Evolutionary conservation across 164 flowering plant species (phyloP).

Genomic region (Brasenia schreberi): DNA sequence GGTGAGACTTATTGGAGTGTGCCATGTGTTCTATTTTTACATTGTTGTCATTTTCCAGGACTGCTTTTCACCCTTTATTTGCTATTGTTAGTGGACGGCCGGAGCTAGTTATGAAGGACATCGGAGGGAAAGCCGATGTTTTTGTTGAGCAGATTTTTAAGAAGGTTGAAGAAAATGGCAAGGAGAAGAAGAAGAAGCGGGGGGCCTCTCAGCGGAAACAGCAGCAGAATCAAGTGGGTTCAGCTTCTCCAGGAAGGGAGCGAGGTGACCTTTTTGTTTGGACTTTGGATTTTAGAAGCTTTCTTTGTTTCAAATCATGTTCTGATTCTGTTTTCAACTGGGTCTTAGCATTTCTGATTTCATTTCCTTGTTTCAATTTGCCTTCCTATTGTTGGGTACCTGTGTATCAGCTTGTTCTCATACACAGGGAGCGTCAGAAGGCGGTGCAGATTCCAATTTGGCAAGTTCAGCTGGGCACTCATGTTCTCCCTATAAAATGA

Average conservation of each 20-base stretch:
- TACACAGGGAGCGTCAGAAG: slow-evolving; percentile 15
- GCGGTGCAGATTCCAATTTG: slow-evolving; percentile 12
- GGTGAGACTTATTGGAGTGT: too few species aligned
- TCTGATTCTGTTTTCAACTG: neutral
- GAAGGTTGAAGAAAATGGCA: slow-evolving; percentile 29
- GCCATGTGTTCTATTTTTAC: too few species aligned
- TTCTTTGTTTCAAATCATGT: neutral
- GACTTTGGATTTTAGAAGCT: neutral
- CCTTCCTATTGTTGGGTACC: slow-evolving; percentile 6
- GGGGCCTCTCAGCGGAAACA: slow-evolving; percentile 53
- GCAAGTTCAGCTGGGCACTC: slow-evolving; percentile 3
- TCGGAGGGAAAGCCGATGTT: neutral
- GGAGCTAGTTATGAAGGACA: neutral
- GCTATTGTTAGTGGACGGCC: too few species aligned
- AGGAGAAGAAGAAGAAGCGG: slow-evolving; percentile 56
- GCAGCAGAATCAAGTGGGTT: slow-evolving; percentile 25
- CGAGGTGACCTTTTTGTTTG: neutral
- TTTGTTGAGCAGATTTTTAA: slow-evolving; percentile 6
- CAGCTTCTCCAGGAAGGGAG: slow-evolving; percentile 23
- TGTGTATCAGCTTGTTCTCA: slow-evolving; percentile 21
- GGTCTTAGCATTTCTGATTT: neutral
- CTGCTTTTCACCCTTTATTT: too few species aligned
- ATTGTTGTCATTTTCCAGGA: too few species aligned
- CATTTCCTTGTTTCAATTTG: neutral
- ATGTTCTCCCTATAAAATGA: slow-evolving; percentile 14